Percentiles rank a stretch among this genome's conserved stretches.
Evolutionary conservation across 768 basidiomycete genomes (phyloP).

Genomic region (Phylloporus arenicola): DNA sequence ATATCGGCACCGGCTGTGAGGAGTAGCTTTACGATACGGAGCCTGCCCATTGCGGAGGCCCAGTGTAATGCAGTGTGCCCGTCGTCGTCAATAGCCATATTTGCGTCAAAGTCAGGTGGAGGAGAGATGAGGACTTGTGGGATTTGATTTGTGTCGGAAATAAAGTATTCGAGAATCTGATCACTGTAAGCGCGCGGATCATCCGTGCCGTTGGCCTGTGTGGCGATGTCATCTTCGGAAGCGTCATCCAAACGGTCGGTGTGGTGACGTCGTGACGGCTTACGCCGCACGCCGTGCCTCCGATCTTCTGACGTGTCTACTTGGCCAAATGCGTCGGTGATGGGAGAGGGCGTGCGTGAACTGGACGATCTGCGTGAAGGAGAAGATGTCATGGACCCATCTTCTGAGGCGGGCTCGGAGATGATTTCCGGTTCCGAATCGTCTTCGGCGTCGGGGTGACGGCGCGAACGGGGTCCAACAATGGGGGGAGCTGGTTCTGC

Average conservation of each 20-base stretch:
- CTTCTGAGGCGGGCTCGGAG: conserved; percentile 74
- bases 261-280: conserved; percentile 42
- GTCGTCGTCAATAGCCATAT: conserved; percentile 96
- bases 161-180: conserved; percentile 96
- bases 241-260: conserved; percentile 43
- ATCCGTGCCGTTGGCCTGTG: conserved; percentile 39
- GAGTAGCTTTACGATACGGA: conserved; percentile 91
- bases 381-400: conserved; percentile 86
- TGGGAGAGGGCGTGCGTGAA: conserved; percentile 92
- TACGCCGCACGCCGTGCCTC: conserved; percentile 39
- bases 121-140: conserved; percentile 84
- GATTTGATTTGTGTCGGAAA: conserved; percentile 91
- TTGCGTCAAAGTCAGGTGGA: conserved; percentile 88
- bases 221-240: conserved; percentile 38
- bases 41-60: conserved; percentile 98
- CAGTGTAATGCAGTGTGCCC: conserved; percentile 96
- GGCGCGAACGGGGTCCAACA: conserved; percentile 56
- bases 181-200: conserved; percentile 82
- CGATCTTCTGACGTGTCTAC: conserved; percentile 17
- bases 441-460: conserved; percentile 45
- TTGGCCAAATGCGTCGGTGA: conserved; percentile 43
- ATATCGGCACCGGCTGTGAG: conserved; percentile 93
- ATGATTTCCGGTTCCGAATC: conserved; percentile 59
- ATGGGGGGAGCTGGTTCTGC: conserved; percentile 14
- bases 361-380: conserved; percentile 81